A percentile compares a stretch with the other conserved stretches of the same genome.
Conservation (phyloP, 2,329 filamentous ascomycete species). For the Botrytis cinerea region DNA sequence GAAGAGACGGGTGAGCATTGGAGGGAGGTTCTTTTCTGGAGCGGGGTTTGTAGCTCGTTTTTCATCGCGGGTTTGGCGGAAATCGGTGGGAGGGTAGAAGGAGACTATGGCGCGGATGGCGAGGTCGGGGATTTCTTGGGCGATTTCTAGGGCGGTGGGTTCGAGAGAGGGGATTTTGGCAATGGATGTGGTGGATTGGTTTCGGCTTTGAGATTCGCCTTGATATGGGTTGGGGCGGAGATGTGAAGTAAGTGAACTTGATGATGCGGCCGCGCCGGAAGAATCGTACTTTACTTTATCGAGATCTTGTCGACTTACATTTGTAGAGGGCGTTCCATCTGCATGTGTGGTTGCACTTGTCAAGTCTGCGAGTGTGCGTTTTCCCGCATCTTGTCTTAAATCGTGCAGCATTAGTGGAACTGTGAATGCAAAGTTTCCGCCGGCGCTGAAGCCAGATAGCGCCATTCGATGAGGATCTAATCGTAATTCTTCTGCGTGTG, state of each 20-base stretch:
- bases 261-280: neutral
- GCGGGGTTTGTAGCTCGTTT: conserved; percentile 56
- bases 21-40: conserved; percentile 60
- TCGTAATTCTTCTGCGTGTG: conserved; percentile 56
- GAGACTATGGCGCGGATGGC: conserved; percentile 55
- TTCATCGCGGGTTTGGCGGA: conserved; percentile 56
- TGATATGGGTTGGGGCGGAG: conserved; percentile 6
- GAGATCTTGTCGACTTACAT: neutral
- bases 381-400: conserved; percentile 44
- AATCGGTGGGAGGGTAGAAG: conserved; percentile 66
- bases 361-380: conserved; percentile 40
- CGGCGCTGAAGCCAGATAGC: conserved; percentile 61
- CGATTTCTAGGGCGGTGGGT: conserved; percentile 39
- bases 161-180: conserved; percentile 39
- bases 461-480: conserved; percentile 59
- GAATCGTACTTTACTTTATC: neutral
- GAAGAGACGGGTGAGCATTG: conserved; percentile 61
- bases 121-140: conserved; percentile 45
- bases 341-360: neutral
- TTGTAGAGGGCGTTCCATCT: neutral
- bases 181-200: conserved; percentile 30
- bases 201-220: neutral
- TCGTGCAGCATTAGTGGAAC: conserved; percentile 48
- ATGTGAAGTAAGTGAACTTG: neutral
- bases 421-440: conserved; percentile 48